phyloP scores from a whole-genome alignment of 768 basidiomycete genomes.

The Pisolithus sp. region DNA sequence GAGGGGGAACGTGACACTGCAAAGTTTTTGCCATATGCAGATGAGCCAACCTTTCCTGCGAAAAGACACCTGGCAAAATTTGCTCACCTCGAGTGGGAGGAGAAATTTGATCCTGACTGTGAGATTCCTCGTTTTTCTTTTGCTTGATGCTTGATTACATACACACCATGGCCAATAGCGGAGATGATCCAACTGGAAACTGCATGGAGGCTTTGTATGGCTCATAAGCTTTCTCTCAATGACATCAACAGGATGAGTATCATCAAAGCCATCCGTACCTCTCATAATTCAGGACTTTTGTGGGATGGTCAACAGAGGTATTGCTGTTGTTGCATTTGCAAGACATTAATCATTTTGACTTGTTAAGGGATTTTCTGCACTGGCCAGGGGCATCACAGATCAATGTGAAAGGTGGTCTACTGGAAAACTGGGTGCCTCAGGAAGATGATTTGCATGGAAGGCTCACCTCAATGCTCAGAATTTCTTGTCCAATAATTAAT shows the following conservation, averaged over 20 bases:
- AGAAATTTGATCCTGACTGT: constrained; percentile 45
- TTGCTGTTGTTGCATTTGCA: background rate
- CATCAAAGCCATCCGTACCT: constrained; percentile 18
- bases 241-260: constrained; percentile 33
- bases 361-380: constrained; percentile 31
- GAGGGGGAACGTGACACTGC: background rate
- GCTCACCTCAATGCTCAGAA: constrained; percentile 24
- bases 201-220: constrained; percentile 30
- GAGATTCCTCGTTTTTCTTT: constrained; percentile 11
- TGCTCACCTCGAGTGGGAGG: constrained; percentile 30
- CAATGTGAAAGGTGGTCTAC: background rate
- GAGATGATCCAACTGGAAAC: constrained; percentile 46
- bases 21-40: constrained; percentile 42
- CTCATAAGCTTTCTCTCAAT: constrained; percentile 21
- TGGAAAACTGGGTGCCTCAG: constrained; percentile 9
- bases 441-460: constrained; percentile 25
- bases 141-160: background rate
- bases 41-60: constrained; percentile 35
- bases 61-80: constrained; percentile 24
- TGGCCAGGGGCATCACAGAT: constrained; percentile 28
- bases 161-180: constrained; percentile 23
- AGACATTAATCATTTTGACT: background rate
- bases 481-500: constrained; percentile 42
- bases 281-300: constrained; percentile 32
- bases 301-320: constrained; percentile 41